Conservation (phyloP, 805 yeast species). For the Cyberlindnera mississippiensis region DNA sequence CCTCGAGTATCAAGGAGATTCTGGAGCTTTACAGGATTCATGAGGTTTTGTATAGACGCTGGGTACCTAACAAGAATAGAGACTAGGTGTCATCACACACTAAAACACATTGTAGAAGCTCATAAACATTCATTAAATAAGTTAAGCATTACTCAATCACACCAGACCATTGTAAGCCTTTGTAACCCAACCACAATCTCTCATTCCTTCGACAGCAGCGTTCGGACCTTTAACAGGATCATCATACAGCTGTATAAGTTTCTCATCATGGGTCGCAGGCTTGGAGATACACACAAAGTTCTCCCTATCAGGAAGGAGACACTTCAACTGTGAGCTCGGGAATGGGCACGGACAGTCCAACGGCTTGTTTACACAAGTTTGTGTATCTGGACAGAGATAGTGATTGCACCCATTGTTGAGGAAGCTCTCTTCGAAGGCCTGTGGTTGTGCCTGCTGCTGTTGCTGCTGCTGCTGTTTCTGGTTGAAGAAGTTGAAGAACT, state of each 20-base stretch:
- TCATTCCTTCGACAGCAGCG: conserved; percentile 42
- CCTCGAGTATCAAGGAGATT: conserved; percentile 28
- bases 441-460: conserved; percentile 36
- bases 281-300: conserved; percentile 79
- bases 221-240: conserved; percentile 47
- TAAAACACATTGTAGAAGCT: not conserved
- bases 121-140: conserved; percentile 2
- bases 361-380: conserved; percentile 66
- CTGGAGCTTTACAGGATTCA: conserved; percentile 47
- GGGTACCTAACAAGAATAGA: conserved; percentile 83
- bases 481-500: conserved; percentile 43
- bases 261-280: conserved; percentile 51
- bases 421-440: conserved; percentile 33
- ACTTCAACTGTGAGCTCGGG: conserved; percentile 79
- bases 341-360: conserved; percentile 87
- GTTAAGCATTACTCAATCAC: conserved; percentile 23
- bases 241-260: conserved; percentile 32
- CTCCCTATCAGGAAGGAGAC: conserved; percentile 63
- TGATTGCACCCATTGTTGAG: conserved; percentile 47
- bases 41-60: conserved; percentile 70
- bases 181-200: conserved; percentile 85
- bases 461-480: conserved; percentile 30
- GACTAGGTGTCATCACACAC: conserved; percentile 39
- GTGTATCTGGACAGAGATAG: conserved; percentile 81
- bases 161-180: conserved; percentile 63